Conservation (phyloP, 192 early-diverging fungal species). For the Coemansia sp. region DNA sequence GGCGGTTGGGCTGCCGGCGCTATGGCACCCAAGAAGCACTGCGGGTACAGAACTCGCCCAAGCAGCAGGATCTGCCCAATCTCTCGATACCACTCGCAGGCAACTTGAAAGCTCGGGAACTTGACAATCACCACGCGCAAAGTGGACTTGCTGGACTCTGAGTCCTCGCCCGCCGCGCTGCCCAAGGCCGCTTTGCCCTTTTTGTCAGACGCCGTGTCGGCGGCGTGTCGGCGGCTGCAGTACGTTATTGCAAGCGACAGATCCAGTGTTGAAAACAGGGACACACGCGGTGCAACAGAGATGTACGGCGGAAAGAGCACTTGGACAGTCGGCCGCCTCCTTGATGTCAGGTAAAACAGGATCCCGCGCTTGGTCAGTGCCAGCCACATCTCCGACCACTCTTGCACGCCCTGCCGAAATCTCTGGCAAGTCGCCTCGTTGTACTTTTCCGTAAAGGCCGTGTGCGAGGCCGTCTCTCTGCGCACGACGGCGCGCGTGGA, state of each 20-base stretch:
- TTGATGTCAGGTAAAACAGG: constrained; percentile 35
- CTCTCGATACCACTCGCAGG: constrained; percentile 45
- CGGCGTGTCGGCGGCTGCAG: constrained; percentile 8
- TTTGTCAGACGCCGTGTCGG: not conserved
- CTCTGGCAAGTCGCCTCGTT: constrained; percentile 43
- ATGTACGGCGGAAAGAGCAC: constrained; percentile 34
- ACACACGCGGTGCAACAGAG: constrained; percentile 37
- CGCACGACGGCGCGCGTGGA: constrained; percentile 44
- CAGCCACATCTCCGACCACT: constrained; percentile 55
- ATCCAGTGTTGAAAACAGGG: constrained; percentile 56
- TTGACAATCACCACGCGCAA: constrained; percentile 39
- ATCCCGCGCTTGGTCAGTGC: constrained; percentile 45
- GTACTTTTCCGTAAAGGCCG: constrained; percentile 32
- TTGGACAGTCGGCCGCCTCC: constrained; percentile 25
- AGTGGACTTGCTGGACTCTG: constrained; percentile 12
- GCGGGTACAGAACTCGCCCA: constrained; percentile 25
- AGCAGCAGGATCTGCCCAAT: constrained; percentile 42
- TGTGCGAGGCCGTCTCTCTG: constrained; percentile 25
- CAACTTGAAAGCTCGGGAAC: constrained; percentile 46
- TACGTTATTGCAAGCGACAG: constrained; percentile 52
- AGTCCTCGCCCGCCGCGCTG: constrained; percentile 14
- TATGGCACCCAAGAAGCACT: constrained; percentile 18
- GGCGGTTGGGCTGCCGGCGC: constrained; percentile 27
- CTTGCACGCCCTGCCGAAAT: constrained; percentile 33
- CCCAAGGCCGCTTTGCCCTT: constrained; percentile 13